phyloP scores from a whole-genome alignment of 768 basidiomycete genomes.

The Tricholoma furcatifolium region DNA sequence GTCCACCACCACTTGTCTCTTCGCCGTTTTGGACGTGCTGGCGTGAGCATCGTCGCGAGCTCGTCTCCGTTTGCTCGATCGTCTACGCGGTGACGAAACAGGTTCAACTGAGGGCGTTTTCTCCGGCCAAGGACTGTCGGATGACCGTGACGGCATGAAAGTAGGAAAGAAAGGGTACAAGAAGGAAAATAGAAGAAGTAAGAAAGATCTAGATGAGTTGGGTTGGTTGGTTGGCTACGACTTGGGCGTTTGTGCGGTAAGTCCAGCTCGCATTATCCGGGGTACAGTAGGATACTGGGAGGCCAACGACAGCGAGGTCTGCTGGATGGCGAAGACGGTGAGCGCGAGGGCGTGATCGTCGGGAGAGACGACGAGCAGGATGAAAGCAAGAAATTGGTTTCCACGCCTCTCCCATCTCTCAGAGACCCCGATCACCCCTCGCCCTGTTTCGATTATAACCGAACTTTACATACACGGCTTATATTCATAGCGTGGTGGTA shows the following conservation, averaged over 20 bases:
- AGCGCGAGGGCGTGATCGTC: slow-evolving; percentile 19
- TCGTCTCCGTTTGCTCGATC: slow-evolving; percentile 32
- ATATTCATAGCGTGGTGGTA: no score
- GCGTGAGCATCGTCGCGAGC: slow-evolving; percentile 14
- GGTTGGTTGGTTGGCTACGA: slow-evolving; percentile 20
- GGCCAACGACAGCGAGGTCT: slow-evolving; percentile 8
- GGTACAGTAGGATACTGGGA: slow-evolving; percentile 12
- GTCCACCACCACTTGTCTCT: slow-evolving; percentile 40
- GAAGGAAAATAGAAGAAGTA: slow-evolving; percentile 16
- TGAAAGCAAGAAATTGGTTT: slow-evolving; percentile 16
- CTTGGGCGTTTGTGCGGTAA: slow-evolving; percentile 20
- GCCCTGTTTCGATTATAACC: slow-evolving; percentile 2
- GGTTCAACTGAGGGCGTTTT: slow-evolving; percentile 30
- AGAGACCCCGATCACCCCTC: slow-evolving; percentile 20
- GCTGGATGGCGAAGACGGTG: slow-evolving; percentile 18
- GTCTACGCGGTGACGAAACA: slow-evolving; percentile 14
- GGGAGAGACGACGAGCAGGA: slow-evolving; percentile 21
- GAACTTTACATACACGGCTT: not conserved
- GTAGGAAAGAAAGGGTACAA: slow-evolving; percentile 13
- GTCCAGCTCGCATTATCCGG: slow-evolving; percentile 33
- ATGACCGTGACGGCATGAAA: slow-evolving; percentile 36
- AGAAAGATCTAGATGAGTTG: slow-evolving; percentile 11
- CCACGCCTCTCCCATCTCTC: slow-evolving; percentile 20
- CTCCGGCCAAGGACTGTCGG: slow-evolving; percentile 42
- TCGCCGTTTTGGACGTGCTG: slow-evolving; percentile 27